These are phyloP conservation scores for Hydnomerulius pinastri DNA, from an alignment of 768 basidiomycete genomes.

Conservation along the genomic window DNA sequence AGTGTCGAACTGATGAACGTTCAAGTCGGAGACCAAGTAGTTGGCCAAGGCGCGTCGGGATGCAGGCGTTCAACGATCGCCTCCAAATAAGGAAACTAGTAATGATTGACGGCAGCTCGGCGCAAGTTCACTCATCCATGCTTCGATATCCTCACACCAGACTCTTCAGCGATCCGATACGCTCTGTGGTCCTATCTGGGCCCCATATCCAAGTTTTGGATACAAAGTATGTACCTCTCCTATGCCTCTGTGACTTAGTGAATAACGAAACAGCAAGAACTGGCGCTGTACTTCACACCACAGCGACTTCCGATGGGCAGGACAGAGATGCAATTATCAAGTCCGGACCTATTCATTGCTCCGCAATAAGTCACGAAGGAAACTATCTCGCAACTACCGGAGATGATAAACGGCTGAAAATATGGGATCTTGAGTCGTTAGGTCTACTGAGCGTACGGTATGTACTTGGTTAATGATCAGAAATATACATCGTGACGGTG, in stretches of 20 bases:
- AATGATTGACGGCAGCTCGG: background rate
- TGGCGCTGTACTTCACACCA: constrained; percentile 52
- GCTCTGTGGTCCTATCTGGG: constrained; percentile 52
- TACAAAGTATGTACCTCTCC: constrained; percentile 43
- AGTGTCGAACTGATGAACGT: too few relatives aligned
- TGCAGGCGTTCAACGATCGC: too few relatives aligned
- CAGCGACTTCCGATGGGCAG: constrained; percentile 33
- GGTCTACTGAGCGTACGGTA: constrained; percentile 65
- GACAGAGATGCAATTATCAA: constrained; percentile 38
- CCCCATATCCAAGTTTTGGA: constrained; percentile 65
- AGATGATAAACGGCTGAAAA: constrained; percentile 80
- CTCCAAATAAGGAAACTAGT: constrained; percentile 6
- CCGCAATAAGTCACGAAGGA: constrained; percentile 47
- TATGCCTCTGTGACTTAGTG: background rate
- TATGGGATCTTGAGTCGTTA: constrained; percentile 67
- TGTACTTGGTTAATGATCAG: constrained; percentile 8
- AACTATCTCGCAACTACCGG: constrained; percentile 60
- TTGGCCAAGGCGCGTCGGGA: too few relatives aligned
- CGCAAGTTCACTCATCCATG: constrained; percentile 26
- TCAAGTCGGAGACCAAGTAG: too few relatives aligned
- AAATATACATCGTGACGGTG: background rate
- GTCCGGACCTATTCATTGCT: constrained; percentile 61
- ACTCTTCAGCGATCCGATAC: constrained; percentile 40
- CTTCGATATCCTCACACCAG: constrained; percentile 50
- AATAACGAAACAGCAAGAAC: constrained; percentile 40